Percentiles rank a stretch among this genome's conserved stretches.
Conservation (phyloP, 495 filamentous ascomycete genomes). For the Pyrenopolyporus hunteri region DNA sequence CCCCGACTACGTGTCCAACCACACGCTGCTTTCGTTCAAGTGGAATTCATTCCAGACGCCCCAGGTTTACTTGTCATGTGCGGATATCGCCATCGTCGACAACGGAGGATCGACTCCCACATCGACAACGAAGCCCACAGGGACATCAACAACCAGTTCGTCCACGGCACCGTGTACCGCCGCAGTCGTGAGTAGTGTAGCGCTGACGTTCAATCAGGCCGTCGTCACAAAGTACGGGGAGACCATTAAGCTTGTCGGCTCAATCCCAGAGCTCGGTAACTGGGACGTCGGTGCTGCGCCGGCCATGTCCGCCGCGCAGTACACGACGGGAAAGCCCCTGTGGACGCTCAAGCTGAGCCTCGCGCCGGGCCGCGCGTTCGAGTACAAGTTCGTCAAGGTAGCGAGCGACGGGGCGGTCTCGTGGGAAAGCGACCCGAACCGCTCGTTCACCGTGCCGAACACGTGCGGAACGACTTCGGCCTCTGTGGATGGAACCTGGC, state of each 20-base stretch:
- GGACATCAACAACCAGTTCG: slow-evolving; percentile 13
- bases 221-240: slow-evolving; percentile 58
- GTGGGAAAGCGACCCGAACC: slow-evolving; percentile 66
- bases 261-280: slow-evolving; percentile 53
- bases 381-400: slow-evolving; percentile 68
- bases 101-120: slow-evolving; percentile 19
- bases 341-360: slow-evolving; percentile 55
- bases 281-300: slow-evolving; percentile 55
- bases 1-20: slow-evolving; percentile 51
- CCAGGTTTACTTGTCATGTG: slow-evolving; percentile 62
- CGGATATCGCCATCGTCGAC: slow-evolving; percentile 56
- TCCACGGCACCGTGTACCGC: slow-evolving; percentile 35
- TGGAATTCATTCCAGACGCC: slow-evolving; percentile 65
- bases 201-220: slow-evolving; percentile 59
- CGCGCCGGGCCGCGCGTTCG: slow-evolving; percentile 53
- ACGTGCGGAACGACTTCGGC: slow-evolving; percentile 41
- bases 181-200: slow-evolving; percentile 1
- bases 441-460: slow-evolving; percentile 56
- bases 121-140: slow-evolving; percentile 27
- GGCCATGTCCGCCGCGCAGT: slow-evolving; percentile 53
- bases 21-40: slow-evolving; percentile 60
- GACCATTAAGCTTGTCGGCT: slow-evolving; percentile 57
- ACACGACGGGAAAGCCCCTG: slow-evolving; percentile 54
- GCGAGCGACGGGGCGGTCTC: slow-evolving; percentile 52
- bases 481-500: slow-evolving; percentile 21